A percentile compares a stretch with the other conserved stretches of the same genome.
These are phyloP conservation scores for Aphanomyces stellatus DNA, from an alignment of 352 stramenopile species.

Conservation along the genomic window DNA sequence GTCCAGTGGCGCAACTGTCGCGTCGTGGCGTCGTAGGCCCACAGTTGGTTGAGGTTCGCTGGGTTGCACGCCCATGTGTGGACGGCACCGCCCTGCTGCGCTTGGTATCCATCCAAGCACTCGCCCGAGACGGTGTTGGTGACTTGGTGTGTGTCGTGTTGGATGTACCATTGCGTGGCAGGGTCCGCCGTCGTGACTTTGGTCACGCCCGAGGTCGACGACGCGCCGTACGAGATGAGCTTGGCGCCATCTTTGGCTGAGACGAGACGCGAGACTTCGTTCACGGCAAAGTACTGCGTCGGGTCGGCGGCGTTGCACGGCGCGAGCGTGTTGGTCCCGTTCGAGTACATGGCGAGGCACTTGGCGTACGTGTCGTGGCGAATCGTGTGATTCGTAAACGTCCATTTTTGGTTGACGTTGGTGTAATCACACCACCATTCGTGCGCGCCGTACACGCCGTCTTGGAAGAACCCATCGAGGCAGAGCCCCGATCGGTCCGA, in stretches of 20 bases:
- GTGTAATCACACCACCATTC: not conserved
- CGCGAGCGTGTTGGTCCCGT: not conserved
- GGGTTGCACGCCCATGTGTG: conserved; percentile 51
- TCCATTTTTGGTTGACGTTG: conserved; percentile 17
- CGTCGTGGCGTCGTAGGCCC: conserved; percentile 40
- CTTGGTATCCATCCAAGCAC: not conserved
- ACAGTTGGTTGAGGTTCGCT: conserved; percentile 54
- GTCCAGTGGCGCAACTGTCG: conserved; percentile 34
- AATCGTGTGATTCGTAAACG: conserved; percentile 3
- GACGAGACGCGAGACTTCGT: not conserved
- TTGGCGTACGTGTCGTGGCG: not conserved
- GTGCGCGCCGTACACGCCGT: not conserved
- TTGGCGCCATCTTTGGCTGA: not conserved
- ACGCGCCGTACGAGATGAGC: not conserved
- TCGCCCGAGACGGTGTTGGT: not conserved
- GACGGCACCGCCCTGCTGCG: not conserved
- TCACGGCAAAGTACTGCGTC: not conserved
- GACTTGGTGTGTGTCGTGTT: not conserved
- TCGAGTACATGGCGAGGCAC: not conserved
- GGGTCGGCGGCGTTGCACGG: not conserved
- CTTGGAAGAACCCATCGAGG: not conserved
- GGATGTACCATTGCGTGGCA: not conserved
- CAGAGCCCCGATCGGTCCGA: not conserved
- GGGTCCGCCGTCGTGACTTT: not conserved
- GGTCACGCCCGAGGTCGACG: not conserved